These are phyloP conservation scores for Vanderwaltozyma yarrowii DNA, from an alignment of 805 yeast genomes.

Conservation along the genomic window DNA sequence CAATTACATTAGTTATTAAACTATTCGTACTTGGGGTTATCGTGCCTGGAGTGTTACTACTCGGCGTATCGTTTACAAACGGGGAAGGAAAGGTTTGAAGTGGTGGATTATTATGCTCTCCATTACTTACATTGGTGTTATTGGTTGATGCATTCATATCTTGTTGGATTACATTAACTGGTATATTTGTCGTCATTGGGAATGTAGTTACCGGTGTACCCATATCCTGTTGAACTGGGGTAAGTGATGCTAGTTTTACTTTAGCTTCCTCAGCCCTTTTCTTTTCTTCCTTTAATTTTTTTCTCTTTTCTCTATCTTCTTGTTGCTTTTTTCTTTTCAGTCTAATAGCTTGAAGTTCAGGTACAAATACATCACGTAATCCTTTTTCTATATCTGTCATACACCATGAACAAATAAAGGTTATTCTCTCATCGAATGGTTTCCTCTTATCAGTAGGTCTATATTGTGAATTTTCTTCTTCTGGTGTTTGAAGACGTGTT, in stretches of 20 bases:
- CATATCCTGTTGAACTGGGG: neutral
- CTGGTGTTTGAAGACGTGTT: slow-evolving; percentile 9
- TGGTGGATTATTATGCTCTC: too few relatives aligned
- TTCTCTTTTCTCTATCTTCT: slow-evolving; percentile 23
- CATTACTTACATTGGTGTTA: too few relatives aligned
- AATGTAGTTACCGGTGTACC: too few relatives aligned
- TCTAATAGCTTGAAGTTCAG: slow-evolving; percentile 17
- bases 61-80: too few relatives aligned
- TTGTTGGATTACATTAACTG: too few relatives aligned
- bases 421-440: slow-evolving; percentile 12
- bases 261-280: neutral
- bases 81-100: too few relatives aligned
- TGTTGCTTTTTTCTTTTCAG: slow-evolving; percentile 17
- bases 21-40: too few relatives aligned
- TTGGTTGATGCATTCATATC: too few relatives aligned
- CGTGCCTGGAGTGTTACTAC: too few relatives aligned
- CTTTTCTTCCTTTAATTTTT: slow-evolving; percentile 15
- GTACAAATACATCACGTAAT: slow-evolving; percentile 14
- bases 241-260: neutral
- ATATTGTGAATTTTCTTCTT: neutral
- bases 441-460: slow-evolving; percentile 21
- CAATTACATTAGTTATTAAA: too few relatives aligned
- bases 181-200: too few relatives aligned
- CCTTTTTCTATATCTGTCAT: slow-evolving; percentile 15
- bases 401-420: slow-evolving; percentile 22